Base-by-base conservation (phyloP, 164 flowering plant genomes). In the Umbellularia californica region DNA sequence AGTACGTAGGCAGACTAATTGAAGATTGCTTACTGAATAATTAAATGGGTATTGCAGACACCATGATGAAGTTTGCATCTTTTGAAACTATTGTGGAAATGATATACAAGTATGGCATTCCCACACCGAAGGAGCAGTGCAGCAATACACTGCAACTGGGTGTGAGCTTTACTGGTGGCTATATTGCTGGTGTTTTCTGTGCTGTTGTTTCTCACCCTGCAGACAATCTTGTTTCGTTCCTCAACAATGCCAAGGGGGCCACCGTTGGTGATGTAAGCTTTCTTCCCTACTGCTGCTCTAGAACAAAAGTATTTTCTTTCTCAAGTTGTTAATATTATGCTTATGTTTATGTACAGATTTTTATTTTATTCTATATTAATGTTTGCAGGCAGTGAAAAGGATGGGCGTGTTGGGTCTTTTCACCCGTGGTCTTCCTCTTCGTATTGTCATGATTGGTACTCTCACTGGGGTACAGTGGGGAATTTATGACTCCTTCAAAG, bases 11-110 rank as follows among this genome's bases (percentile, higher is more conserved):
- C 60, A 55, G 60, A 55, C 7, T 55, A 20, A 20, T 13, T 14
- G 60, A 55, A 55, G 60, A 41, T 55, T 14, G 60, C 60, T 35
- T 69, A 41, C 22, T 51, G 41, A 20, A 69, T 70, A 70, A 70
- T 50, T 60, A 52, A 22, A 69, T 50, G 33, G 9, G 15, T 70
- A 60, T 71, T 79, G 76, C 87, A 92, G 97, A 92, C 72, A 89
- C 97, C 23, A 89, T 90, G 97, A 89, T 92, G 95, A 92, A 92
- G 77, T 92, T 92, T 85, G 92, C 95, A n/a, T 88, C 92, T 14
- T 92, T 92, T 78, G 97, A 90, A 85, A 90, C 90, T 62, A 88
- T 87, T 75, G 93, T 92, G 68, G 97, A 92, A 82, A 73, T 83
- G 83, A 47, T 90, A 35, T 92, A 92, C 86, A 92, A 90, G 84